These are phyloP conservation scores for Trametes cingulata DNA, from an alignment of 768 basidiomycete genomes.

Conservation along the genomic window DNA sequence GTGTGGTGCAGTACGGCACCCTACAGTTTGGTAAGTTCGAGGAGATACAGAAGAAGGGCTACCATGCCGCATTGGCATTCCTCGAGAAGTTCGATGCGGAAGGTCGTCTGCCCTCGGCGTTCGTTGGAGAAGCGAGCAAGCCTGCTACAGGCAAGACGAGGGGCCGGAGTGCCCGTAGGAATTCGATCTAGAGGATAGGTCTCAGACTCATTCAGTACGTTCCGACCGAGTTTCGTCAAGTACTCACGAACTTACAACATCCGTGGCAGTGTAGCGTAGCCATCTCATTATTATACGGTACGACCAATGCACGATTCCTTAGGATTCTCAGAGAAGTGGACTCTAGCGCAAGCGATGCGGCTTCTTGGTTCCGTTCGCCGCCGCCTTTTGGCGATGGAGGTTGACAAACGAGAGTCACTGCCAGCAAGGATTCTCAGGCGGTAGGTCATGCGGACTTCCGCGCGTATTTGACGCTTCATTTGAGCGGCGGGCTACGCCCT, in stretches of 20 bases:
- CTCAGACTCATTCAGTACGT: neutral
- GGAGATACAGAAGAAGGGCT: constrained; percentile 84
- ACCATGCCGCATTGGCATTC: constrained; percentile 67
- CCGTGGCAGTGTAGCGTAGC: too few relatives aligned
- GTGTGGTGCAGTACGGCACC: constrained; percentile 71
- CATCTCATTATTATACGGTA: neutral
- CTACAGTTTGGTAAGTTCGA: constrained; percentile 88
- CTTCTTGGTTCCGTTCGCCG: too few relatives aligned
- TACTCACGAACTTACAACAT: too few relatives aligned
- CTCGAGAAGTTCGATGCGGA: constrained; percentile 81
- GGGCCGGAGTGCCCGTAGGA: constrained; percentile 75
- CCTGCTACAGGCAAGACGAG: constrained; percentile 55
- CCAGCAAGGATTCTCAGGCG: neutral
- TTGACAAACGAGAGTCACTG: neutral
- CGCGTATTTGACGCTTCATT: neutral
- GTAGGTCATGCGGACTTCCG: neutral
- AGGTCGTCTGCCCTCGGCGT: constrained; percentile 75
- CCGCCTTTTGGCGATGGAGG: too few relatives aligned
- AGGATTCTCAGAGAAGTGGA: too few relatives aligned
- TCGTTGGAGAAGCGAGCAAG: constrained; percentile 59
- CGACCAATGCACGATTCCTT: neutral
- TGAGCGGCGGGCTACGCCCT: neutral
- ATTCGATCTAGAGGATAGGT: constrained; percentile 50
- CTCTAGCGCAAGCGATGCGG: too few relatives aligned
- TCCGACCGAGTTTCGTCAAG: neutral